Percentiles rank a stretch among this genome's conserved stretches.
Conservation (phyloP, 2,329 filamentous ascomycete genomes). For the Septoria linicola region DNA sequence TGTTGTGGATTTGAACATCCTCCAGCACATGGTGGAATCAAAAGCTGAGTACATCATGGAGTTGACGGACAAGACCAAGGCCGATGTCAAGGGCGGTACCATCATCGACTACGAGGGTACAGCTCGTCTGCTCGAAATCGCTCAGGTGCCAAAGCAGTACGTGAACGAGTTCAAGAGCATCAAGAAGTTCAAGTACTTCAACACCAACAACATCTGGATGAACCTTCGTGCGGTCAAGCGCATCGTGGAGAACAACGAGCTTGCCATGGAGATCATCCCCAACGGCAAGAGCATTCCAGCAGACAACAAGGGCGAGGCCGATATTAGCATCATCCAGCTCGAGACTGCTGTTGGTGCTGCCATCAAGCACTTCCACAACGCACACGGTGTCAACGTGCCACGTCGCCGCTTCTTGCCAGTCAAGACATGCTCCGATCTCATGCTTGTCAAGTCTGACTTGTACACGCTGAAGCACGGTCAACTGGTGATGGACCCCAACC, state of each 20-base stretch:
- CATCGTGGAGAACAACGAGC: conserved; percentile 95
- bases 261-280: conserved; percentile 99
- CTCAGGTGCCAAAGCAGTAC: conserved; percentile 99
- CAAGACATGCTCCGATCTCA: conserved; percentile 99
- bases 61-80: conserved; percentile 99
- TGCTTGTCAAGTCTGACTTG: conserved; percentile 99
- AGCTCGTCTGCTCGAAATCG: conserved; percentile 95
- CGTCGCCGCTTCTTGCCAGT: conserved; percentile 97
- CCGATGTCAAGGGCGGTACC: conserved; percentile 99
- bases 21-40: conserved; percentile 99
- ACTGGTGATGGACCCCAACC: conserved; percentile 92
- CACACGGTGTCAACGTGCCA: conserved; percentile 97
- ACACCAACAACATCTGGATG: conserved; percentile 99
- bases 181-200: conserved; percentile 99
- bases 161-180: conserved; percentile 99
- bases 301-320: conserved; percentile 99
- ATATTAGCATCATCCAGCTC: conserved; percentile 95
- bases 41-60: conserved; percentile 99
- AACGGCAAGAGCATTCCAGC: conserved; percentile 98
- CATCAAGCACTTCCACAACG: conserved; percentile 98
- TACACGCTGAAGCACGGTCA: conserved; percentile 99
- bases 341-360: conserved; percentile 98
- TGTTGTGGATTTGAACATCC: conserved; percentile 94
- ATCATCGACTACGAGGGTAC: conserved; percentile 99
- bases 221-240: conserved; percentile 97